Percentiles rank a stretch among this genome's conserved stretches.
Conservation (phyloP, 768 basidiomycete genomes). For the Lactifluus hygrophoroides region DNA sequence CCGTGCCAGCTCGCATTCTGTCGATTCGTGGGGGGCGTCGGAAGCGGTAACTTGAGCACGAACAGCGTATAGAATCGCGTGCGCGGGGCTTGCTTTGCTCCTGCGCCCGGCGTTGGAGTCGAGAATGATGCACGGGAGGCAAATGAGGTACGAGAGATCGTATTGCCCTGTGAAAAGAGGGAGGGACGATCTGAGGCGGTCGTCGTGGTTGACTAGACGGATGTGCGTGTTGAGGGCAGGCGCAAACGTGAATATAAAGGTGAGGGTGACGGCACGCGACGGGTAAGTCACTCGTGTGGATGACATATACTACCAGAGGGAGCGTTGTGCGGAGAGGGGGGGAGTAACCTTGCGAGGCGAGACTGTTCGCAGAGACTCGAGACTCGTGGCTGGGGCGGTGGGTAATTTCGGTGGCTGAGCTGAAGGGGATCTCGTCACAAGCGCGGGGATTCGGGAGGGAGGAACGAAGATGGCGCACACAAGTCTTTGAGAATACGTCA, state of each 20-base stretch:
- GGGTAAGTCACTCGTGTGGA: no score
- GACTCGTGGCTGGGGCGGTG: constrained; percentile 7
- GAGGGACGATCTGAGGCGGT: background rate
- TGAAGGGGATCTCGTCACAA: constrained; percentile 18
- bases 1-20: no score
- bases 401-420: constrained; percentile 25
- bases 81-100: no score
- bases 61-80: background rate
- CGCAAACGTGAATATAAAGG: no score
- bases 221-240: background rate
- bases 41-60: background rate
- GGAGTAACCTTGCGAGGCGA: constrained; percentile 16
- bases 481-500: constrained; percentile 60
- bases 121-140: no score
- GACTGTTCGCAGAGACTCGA: background rate
- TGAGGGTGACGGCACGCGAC: no score
- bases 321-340: constrained; percentile 9
- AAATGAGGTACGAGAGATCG: no score
- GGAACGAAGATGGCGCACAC: constrained; percentile 36
- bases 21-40: background rate
- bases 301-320: no score
- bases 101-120: no score
- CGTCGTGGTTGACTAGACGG: background rate
- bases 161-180: background rate
- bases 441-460: constrained; percentile 31